Conservation (phyloP, 371 early-diverging fungal species). For the Mucor racemosus region DNA sequence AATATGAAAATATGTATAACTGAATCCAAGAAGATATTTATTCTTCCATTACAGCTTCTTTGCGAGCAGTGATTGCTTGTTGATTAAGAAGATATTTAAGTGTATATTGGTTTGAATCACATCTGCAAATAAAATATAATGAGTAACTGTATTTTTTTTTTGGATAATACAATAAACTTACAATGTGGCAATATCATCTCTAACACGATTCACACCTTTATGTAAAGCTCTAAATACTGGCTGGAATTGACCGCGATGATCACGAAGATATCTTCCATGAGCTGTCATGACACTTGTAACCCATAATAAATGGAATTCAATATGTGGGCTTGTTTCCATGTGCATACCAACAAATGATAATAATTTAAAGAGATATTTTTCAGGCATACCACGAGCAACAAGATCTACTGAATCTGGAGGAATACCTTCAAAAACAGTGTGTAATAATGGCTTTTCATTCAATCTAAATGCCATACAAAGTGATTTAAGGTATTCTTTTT, state of each 20-base stretch:
- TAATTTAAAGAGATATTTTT: slow-evolving; percentile 83
- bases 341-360: slow-evolving; percentile 81
- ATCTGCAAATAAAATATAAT: slow-evolving; percentile 50
- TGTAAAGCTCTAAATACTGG: slow-evolving; percentile 79
- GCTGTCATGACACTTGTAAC: slow-evolving; percentile 69
- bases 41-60: slow-evolving; percentile 23
- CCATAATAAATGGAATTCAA: slow-evolving; percentile 92
- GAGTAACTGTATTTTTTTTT: not conserved
- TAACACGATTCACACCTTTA: slow-evolving; percentile 72
- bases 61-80: slow-evolving; percentile 33
- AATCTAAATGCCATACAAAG: slow-evolving; percentile 91
- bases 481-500: slow-evolving; percentile 82
- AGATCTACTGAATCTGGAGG: slow-evolving; percentile 79
- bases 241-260: slow-evolving; percentile 76
- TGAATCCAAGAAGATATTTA: slow-evolving; percentile 4
- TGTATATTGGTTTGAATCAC: slow-evolving; percentile 82
- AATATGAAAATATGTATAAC: not conserved
- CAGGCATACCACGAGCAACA: slow-evolving; percentile 78
- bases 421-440: slow-evolving; percentile 79
- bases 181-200: slow-evolving; percentile 79
- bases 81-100: slow-evolving; percentile 72
- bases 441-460: slow-evolving; percentile 81
- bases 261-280: slow-evolving; percentile 85
- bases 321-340: slow-evolving; percentile 77
- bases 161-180: slow-evolving; percentile 46